These are phyloP conservation scores for Phascolomyces articulosus DNA, from an alignment of 371 early-diverging fungal genomes.

Conservation along the genomic window DNA sequence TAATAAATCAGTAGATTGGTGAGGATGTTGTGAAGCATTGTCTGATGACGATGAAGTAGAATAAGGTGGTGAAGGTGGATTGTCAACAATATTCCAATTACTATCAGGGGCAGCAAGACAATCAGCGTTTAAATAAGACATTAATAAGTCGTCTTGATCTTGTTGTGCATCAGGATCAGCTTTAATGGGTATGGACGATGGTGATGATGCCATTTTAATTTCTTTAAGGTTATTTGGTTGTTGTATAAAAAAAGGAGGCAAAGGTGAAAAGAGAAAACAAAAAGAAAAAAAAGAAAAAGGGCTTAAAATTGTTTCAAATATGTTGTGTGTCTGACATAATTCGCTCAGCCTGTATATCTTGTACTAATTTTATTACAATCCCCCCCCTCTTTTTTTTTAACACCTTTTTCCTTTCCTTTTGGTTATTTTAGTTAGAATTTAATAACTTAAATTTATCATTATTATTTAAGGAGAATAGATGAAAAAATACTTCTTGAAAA, in stretches of 20 bases:
- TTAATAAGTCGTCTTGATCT: slow-evolving; percentile 25
- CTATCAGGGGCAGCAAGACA: slow-evolving; percentile 28
- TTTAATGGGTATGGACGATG: slow-evolving; percentile 1
- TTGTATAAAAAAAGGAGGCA: neutral
- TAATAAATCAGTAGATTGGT: neutral
- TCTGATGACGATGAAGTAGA: slow-evolving; percentile 12
- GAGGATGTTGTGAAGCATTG: neutral
- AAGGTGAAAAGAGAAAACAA: neutral
- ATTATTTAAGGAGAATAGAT: too few species aligned
- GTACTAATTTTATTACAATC: too few species aligned
- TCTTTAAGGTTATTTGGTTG: neutral
- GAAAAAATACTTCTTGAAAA: too few species aligned
- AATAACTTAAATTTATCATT: too few species aligned
- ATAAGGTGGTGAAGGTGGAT: slow-evolving; percentile 23
- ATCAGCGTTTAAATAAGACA: slow-evolving; percentile 47
- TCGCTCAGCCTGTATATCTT: too few species aligned
- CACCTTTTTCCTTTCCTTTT: too few species aligned
- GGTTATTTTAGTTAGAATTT: too few species aligned
- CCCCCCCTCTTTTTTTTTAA: too few species aligned
- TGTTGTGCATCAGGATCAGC: slow-evolving; percentile 8
- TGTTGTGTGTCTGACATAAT: too few species aligned
- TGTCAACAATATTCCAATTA: slow-evolving; percentile 5
- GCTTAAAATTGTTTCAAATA: too few species aligned
- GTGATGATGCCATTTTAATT: slow-evolving; percentile 7
- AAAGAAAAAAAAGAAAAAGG: too few species aligned